Base-by-base conservation (phyloP, 805 yeast genomes). In the Schwanniomyces sp. region DNA sequence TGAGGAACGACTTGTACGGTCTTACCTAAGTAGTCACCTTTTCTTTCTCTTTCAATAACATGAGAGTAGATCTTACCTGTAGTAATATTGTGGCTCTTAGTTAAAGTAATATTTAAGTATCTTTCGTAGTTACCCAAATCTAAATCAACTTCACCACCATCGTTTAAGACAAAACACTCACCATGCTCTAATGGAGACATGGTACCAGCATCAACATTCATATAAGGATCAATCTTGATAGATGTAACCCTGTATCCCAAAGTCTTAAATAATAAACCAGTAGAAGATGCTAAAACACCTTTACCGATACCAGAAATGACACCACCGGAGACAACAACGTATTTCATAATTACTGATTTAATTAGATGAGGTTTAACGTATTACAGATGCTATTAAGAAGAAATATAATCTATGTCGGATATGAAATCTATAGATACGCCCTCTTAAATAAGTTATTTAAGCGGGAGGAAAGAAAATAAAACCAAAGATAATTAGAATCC, bases 1-100 rank as follows among this genome's bases (percentile, higher is more conserved):
- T 94, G 99, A 38, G 99, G 99, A 58, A 94, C 99, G 57, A 94
- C 96, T 75, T 94, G 99, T 43, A 94, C 99, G n/a, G 99, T 94
- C 66, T 94, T 94, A 60, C 99, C 99, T 62, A 94, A 78, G 63
- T 94, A 94, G 69, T 92, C 98, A 63, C 99, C 99, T 52, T 82
- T 88, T 74, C 99, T 85, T 73, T 92, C 99, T 60, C 81, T 85
- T 67, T 91, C 91, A 64, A 94, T 94, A 48, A 94, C 99, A 56
- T 86, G 87, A 45, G 91, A 86, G 74, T 94, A 94, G 56, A 94
- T 90, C 67, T 94, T 94, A 68, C 99, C 99, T 18, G 99, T 94
- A 56, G 99, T 94, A 69, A 94, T 91, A 74, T 94, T 94, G 76
- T 94, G 98, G 69, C 91, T 95, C 58, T 78, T 84, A 38, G 97